Evolutionary conservation across 2,329 filamentous ascomycete genomes (phyloP).

Genomic region (Teratosphaeria destructans): DNA sequence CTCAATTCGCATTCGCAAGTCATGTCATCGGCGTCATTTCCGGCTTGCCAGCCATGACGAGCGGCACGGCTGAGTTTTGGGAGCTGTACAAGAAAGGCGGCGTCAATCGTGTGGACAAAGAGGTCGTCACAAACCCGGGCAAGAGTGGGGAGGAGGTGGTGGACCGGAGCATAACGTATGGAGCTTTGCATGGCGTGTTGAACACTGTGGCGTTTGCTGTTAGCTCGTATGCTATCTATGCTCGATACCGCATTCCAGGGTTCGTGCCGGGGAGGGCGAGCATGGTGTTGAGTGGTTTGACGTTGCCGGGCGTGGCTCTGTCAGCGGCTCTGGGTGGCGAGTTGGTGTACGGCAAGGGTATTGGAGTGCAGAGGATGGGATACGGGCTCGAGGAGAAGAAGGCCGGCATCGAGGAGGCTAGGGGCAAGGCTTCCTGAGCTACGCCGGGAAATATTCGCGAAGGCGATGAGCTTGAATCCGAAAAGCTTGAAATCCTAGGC

Average conservation of each 20-base stretch:
- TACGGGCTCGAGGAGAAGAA: constrained; percentile 1
- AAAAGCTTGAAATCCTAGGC: no score
- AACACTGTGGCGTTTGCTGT: constrained; percentile 2
- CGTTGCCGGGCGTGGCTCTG: constrained; percentile 3
- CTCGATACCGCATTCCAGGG: not conserved
- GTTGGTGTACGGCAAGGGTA: constrained; percentile 3
- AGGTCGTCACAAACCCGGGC: constrained; percentile 1
- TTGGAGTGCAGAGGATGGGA: constrained; percentile 3
- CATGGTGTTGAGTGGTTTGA: constrained; percentile 1
- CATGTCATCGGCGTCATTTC: constrained; percentile 1
- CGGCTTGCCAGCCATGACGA: not conserved
- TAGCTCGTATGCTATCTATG: constrained; percentile 1
- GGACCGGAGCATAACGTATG: not conserved
- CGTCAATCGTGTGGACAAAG: not conserved
- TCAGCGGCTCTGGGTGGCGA: constrained; percentile 1
- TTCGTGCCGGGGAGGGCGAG: constrained; percentile 1
- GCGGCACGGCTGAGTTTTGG: constrained; percentile 2
- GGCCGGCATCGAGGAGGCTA: not conserved
- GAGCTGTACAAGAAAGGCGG: constrained; percentile 1
- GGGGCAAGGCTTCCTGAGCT: not conserved
- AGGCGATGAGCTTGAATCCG: no score
- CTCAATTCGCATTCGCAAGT: constrained; percentile 1
- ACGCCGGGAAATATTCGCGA: not conserved
- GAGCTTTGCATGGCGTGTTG: constrained; percentile 2
- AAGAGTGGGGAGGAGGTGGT: constrained; percentile 2